A percentile compares a stretch with the other conserved stretches of the same genome.
These are phyloP conservation scores for Trichosporon sp. DNA, from an alignment of 1,284 basidiomycete genomes.

Conservation along the genomic window DNA sequence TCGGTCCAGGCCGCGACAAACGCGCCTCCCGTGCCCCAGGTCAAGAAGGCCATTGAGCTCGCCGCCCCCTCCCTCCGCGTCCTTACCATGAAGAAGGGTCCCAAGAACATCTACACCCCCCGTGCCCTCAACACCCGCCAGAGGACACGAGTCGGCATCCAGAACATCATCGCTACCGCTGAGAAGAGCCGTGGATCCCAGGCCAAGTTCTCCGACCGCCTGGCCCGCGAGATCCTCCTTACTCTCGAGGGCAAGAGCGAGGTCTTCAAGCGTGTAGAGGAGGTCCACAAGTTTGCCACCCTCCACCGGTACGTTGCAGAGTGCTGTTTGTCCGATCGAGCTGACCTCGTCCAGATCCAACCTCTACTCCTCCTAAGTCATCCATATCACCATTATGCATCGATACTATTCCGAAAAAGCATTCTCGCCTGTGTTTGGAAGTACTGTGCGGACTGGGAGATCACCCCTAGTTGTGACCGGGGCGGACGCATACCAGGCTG, in stretches of 20 bases:
- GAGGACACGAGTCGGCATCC: constrained; percentile 67
- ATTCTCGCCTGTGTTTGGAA: background rate
- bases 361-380: constrained; percentile 21
- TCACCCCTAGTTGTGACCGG: background rate
- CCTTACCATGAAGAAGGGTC: constrained; percentile 62
- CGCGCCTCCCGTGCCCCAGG: constrained; percentile 71
- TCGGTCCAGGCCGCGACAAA: constrained; percentile 68
- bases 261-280: constrained; percentile 64
- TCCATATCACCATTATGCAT: constrained; percentile 9
- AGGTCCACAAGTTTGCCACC: constrained; percentile 71
- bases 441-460: background rate
- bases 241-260: constrained; percentile 66
- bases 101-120: constrained; percentile 69
- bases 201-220: constrained; percentile 60
- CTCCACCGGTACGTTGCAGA: constrained; percentile 74
- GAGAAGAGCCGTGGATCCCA: constrained; percentile 51
- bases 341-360: constrained; percentile 20
- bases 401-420: constrained; percentile 8
- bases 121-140: constrained; percentile 75
- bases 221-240: constrained; percentile 73
- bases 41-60: constrained; percentile 68
- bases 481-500: background rate
- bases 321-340: background rate
- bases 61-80: constrained; percentile 68
- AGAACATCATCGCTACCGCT: constrained; percentile 68